Evolutionary conservation across 2,329 filamentous ascomycete species (phyloP).

Genomic region (Didymellaceae sp.): DNA sequence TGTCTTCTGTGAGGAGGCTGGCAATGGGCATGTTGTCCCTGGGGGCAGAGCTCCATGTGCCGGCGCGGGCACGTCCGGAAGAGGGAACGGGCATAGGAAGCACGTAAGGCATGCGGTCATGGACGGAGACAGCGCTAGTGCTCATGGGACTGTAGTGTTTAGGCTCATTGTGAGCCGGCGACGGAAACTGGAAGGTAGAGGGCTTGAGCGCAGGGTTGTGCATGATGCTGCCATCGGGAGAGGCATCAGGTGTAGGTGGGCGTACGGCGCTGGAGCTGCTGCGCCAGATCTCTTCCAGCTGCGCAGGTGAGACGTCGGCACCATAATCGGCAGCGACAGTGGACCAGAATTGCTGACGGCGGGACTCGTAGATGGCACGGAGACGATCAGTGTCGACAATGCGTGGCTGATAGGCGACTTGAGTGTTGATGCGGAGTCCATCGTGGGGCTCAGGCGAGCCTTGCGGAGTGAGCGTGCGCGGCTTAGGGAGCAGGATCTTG

Average conservation of each 20-base stretch:
- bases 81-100: conserved; percentile 48
- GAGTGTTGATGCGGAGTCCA: conserved; percentile 54
- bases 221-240: conserved; percentile 48
- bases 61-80: conserved; percentile 36
- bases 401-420: conserved; percentile 53
- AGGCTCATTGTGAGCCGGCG: conserved; percentile 39
- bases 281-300: conserved; percentile 74
- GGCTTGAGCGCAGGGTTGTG: conserved; percentile 45
- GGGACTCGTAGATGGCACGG: conserved; percentile 71
- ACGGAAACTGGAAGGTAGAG: conserved; percentile 36
- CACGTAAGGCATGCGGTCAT: conserved; percentile 46
- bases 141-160: conserved; percentile 44
- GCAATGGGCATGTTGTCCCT: conserved; percentile 50
- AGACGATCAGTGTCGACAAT: conserved; percentile 71
- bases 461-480: conserved; percentile 53
- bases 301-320: conserved; percentile 63
- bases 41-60: conserved; percentile 47
- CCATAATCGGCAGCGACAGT: conserved; percentile 76
- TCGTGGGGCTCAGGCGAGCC: conserved; percentile 48
- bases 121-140: conserved; percentile 41
- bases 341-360: conserved; percentile 75
- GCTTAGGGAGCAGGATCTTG: conserved; percentile 68
- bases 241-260: conserved; percentile 49
- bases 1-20: conserved; percentile 48
- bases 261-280: conserved; percentile 39